These are phyloP conservation scores for Holtermannia corniformis DNA, from an alignment of 768 basidiomycete genomes.

Conservation along the genomic window DNA sequence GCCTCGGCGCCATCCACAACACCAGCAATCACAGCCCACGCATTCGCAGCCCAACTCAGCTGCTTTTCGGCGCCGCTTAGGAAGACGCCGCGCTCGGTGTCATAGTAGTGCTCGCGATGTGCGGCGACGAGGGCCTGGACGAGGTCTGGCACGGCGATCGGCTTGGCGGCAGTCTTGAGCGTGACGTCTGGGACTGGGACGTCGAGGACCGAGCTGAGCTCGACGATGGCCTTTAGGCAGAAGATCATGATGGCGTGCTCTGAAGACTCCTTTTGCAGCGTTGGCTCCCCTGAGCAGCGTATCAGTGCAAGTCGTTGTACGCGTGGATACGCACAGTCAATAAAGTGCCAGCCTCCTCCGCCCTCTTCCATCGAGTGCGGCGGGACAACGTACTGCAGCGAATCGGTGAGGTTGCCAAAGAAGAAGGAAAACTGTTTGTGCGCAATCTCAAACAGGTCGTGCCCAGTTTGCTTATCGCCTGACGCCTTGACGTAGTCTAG, in stretches of 20 bases:
- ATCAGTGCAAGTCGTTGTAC: background rate
- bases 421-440: slow-evolving; percentile 14
- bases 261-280: slow-evolving; percentile 13
- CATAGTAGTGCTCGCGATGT: slow-evolving; percentile 11
- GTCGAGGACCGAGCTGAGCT: slow-evolving; percentile 9
- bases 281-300: slow-evolving; percentile 13
- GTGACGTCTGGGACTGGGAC: slow-evolving; percentile 5
- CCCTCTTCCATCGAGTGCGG: background rate
- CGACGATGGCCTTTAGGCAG: slow-evolving; percentile 8
- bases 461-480: slow-evolving; percentile 12
- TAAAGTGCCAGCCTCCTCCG: slow-evolving; percentile 20
- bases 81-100: slow-evolving; percentile 5
- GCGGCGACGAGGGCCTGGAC: slow-evolving; percentile 6
- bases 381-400: slow-evolving; percentile 4
- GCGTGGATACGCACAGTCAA: slow-evolving; percentile 18
- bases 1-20: slow-evolving; percentile 8
- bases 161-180: background rate
- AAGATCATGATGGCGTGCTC: slow-evolving; percentile 18
- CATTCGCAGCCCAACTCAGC: slow-evolving; percentile 23
- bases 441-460: slow-evolving; percentile 13
- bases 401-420: background rate
- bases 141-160: slow-evolving; percentile 5
- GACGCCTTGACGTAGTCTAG: slow-evolving; percentile 19
- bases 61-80: slow-evolving; percentile 15
- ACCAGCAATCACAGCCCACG: slow-evolving; percentile 25